Evolutionary conservation across 176 grass and related monocot genomes (phyloP).

Genomic region (Thalia dealbata): DNA sequence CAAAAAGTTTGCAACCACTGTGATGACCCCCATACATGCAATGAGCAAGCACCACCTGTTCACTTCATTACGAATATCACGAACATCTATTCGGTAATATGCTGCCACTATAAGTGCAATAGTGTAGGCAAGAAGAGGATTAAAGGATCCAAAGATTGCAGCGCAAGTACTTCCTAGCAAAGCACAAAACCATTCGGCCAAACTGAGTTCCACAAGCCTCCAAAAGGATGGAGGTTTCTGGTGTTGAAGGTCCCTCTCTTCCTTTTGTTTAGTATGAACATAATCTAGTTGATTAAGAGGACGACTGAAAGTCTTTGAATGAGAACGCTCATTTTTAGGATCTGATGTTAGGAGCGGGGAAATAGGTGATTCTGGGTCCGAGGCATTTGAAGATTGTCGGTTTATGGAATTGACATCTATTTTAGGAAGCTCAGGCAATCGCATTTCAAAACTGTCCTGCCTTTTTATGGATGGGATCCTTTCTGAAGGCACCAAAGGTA

Average conservation of each 20-base stretch:
- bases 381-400: constrained; percentile 74
- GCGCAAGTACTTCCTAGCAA: constrained; percentile 93
- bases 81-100: constrained; percentile 75
- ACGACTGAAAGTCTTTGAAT: constrained; percentile 95
- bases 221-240: constrained; percentile 92
- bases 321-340: constrained; percentile 88
- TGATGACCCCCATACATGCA: constrained; percentile 90
- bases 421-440: constrained; percentile 87
- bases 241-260: constrained; percentile 35
- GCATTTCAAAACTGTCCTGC: constrained; percentile 84
- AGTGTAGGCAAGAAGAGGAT: constrained; percentile 90
- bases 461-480: constrained; percentile 77
- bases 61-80: constrained; percentile 70
- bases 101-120: constrained; percentile 86
- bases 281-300: constrained; percentile 63
- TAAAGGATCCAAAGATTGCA: constrained; percentile 97
- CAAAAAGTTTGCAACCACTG: constrained; percentile 93
- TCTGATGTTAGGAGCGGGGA: constrained; percentile 97
- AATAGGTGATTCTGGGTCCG: constrained; percentile 92
- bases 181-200: constrained; percentile 98
- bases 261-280: constrained; percentile 53
- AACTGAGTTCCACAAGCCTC: constrained; percentile 80
- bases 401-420: constrained; percentile 79
- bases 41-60: constrained; percentile 97
- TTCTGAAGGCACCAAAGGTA: constrained; percentile 45